Percentiles rank a stretch among this genome's conserved stretches.
Evolutionary conservation across 768 basidiomycete genomes (phyloP).

Genomic region (Panaeolus cyanescens): DNA sequence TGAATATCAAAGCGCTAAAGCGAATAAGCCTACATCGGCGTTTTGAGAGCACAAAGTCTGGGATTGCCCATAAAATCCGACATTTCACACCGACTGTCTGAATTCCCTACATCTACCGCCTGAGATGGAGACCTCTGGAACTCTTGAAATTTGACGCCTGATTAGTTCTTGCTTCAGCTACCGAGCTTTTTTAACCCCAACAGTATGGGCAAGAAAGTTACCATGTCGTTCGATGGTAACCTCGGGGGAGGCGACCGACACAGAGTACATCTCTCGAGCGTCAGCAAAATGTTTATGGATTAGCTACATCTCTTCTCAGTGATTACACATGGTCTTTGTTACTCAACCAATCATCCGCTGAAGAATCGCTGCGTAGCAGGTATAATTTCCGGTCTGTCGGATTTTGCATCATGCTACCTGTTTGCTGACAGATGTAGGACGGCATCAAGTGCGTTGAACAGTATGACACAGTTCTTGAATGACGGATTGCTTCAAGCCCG

Average conservation of each 20-base stretch:
- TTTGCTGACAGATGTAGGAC: not conserved
- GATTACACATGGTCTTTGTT: not conserved
- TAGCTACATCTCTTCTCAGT: not conserved
- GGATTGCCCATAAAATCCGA: not conserved
- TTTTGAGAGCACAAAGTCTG: not conserved
- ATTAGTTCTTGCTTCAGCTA: not conserved
- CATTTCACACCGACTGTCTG: not conserved
- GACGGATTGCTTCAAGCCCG: slow-evolving; percentile 1
- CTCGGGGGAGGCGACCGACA: not conserved
- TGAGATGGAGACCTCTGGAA: not conserved
- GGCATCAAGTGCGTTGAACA: not conserved
- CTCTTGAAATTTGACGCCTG: not conserved
- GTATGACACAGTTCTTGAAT: not conserved
- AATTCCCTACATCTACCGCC: not conserved
- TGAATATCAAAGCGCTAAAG: not conserved
- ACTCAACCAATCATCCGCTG: not conserved
- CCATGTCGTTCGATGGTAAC: not conserved
- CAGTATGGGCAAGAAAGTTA: not conserved
- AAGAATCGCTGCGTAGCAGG: not conserved
- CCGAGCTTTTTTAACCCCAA: not conserved
- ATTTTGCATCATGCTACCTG: not conserved
- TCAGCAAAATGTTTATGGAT: not conserved
- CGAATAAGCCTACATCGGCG: not conserved
- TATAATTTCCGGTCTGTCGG: not conserved
- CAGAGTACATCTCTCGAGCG: not conserved